Conservation (phyloP, 306 rosid species). For the Vigna angularis region DNA sequence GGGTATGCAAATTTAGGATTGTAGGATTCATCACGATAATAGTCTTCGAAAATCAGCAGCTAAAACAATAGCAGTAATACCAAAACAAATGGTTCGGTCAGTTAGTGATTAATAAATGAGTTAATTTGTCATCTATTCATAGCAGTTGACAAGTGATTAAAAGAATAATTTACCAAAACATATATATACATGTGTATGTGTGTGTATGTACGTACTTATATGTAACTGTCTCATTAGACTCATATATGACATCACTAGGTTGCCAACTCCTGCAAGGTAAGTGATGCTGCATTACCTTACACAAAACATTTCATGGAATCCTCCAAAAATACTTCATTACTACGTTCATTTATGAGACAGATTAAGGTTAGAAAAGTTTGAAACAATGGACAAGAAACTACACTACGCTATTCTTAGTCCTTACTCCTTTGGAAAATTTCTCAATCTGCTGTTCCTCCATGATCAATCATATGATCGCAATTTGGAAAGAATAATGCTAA, state of each 20-base stretch:
- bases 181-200: too few species aligned
- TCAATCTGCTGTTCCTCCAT: conserved; percentile 10
- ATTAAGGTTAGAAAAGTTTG: conserved; percentile 1
- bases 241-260: too few species aligned
- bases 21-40: conserved; percentile 26
- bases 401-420: conserved; percentile 28
- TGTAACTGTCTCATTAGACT: too few species aligned
- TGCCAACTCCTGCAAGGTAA: too few species aligned
- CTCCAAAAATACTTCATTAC: conserved; percentile 14
- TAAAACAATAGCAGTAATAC: conserved; percentile 7
- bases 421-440: conserved; percentile 23
- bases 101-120: conserved; percentile 13
- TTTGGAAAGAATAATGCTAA: conserved; percentile 23
- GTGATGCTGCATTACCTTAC: conserved; percentile 5
- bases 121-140: neutral
- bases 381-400: conserved; percentile 24
- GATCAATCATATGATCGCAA: neutral
- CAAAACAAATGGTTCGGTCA: neutral
- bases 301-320: neutral
- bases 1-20: neutral
- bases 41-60: conserved; percentile 10
- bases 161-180: too few species aligned
- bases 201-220: too few species aligned
- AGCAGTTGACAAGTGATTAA: too few species aligned
- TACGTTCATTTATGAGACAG: conserved; percentile 12